Percentiles rank a stretch among this genome's conserved stretches.
These are phyloP conservation scores for Fusarium succisae DNA, from an alignment of 2,329 filamentous ascomycete genomes.

Conservation along the genomic window DNA sequence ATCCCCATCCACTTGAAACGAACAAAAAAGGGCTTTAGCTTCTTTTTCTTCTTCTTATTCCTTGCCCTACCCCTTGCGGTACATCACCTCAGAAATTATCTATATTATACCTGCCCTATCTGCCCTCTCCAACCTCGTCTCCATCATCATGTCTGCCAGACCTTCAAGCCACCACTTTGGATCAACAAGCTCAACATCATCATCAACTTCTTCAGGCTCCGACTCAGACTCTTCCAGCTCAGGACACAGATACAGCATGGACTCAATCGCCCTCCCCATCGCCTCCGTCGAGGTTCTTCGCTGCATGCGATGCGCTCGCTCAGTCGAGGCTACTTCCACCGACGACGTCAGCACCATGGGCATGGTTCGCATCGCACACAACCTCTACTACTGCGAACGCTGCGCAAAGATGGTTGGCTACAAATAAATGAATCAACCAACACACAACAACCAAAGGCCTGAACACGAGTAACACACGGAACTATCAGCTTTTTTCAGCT, in stretches of 20 bases:
- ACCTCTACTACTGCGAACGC: slow-evolving; percentile 72
- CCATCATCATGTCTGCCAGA: slow-evolving; percentile 33
- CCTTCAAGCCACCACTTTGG: slow-evolving; percentile 35
- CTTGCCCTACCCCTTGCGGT: background rate
- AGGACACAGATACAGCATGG: slow-evolving; percentile 58
- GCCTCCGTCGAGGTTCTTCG: slow-evolving; percentile 68
- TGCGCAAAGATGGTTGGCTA: slow-evolving; percentile 73
- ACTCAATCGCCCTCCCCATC: slow-evolving; percentile 54
- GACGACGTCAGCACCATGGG: slow-evolving; percentile 67
- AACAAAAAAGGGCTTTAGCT: slow-evolving; percentile 23
- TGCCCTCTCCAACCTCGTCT: slow-evolving; percentile 14
- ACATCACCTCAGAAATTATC: slow-evolving; percentile 19
- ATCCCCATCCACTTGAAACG: slow-evolving; percentile 32
- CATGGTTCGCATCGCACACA: slow-evolving; percentile 72
- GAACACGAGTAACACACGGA: slow-evolving; percentile 16
- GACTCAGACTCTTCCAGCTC: slow-evolving; percentile 41
- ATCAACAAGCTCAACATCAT: slow-evolving; percentile 37
- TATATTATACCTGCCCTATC: slow-evolving; percentile 33
- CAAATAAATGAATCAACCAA: slow-evolving; percentile 52
- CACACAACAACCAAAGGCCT: background rate
- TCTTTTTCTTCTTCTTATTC: background rate
- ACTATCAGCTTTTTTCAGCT: slow-evolving; percentile 5
- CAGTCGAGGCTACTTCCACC: slow-evolving; percentile 68
- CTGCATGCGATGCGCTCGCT: slow-evolving; percentile 69
- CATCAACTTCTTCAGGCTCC: slow-evolving; percentile 30